Conservation (phyloP, 2,329 filamentous ascomycete species). For the Alternaria consortialis region DNA sequence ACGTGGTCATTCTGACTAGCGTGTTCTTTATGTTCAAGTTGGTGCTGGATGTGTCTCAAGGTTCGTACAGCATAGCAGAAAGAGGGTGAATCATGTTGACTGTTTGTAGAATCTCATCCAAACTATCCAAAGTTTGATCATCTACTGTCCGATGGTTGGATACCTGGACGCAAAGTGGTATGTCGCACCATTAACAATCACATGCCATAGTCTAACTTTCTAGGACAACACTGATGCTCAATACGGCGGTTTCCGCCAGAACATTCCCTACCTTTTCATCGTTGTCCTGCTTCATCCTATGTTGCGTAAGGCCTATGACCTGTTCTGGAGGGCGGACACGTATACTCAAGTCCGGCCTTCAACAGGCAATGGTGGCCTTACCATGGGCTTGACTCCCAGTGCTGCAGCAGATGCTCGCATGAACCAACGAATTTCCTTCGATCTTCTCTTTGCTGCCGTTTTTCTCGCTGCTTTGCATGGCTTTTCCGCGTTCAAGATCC, state of each 20-base stretch:
- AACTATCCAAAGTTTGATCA: slow-evolving; percentile 78
- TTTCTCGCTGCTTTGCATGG: slow-evolving; percentile 86
- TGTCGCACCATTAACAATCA: slow-evolving; percentile 20
- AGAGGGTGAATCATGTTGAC: slow-evolving; percentile 8
- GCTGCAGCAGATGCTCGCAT: slow-evolving; percentile 63
- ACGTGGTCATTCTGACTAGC: slow-evolving; percentile 68
- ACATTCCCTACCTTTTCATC: slow-evolving; percentile 80
- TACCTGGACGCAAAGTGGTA: slow-evolving; percentile 89
- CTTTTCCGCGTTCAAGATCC: slow-evolving; percentile 82
- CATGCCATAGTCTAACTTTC: slow-evolving; percentile 9
- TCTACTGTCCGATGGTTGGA: slow-evolving; percentile 83
- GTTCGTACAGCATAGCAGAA: slow-evolving; percentile 57
- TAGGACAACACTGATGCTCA: slow-evolving; percentile 90
- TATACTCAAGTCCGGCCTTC: slow-evolving; percentile 55
- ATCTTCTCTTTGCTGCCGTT: slow-evolving; percentile 80
- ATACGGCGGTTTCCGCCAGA: slow-evolving; percentile 84
- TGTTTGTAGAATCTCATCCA: slow-evolving; percentile 74
- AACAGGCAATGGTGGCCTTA: slow-evolving; percentile 43
- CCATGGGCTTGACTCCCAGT: slow-evolving; percentile 54
- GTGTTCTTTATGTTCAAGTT: slow-evolving; percentile 91
- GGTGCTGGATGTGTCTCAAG: slow-evolving; percentile 84
- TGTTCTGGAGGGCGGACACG: slow-evolving; percentile 55
- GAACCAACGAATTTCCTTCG: slow-evolving; percentile 79
- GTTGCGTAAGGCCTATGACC: slow-evolving; percentile 76
- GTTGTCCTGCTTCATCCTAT: slow-evolving; percentile 83